Conservation (phyloP, 129 eudicot genomes). For the Flaveria bidentis region DNA sequence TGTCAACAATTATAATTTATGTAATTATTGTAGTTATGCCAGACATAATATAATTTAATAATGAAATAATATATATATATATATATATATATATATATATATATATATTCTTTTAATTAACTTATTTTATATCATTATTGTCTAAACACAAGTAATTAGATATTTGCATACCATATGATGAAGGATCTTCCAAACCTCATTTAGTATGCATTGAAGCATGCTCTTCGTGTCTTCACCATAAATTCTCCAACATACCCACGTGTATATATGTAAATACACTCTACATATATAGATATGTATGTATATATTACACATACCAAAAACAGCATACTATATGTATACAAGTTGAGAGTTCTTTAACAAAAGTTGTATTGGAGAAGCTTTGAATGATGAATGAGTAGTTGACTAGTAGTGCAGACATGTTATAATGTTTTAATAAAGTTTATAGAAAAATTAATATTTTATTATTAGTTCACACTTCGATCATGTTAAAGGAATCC, state of each 20-base stretch:
- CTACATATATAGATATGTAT: too few relatives aligned
- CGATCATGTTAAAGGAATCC: not conserved
- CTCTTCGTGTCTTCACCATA: not conserved
- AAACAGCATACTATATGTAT: too few relatives aligned
- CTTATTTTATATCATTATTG: not conserved
- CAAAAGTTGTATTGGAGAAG: not conserved
- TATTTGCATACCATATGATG: slow-evolving; percentile 25
- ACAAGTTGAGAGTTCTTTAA: not conserved
- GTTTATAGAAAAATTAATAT: not conserved
- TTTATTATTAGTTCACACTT: not conserved
- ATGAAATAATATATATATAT: not conserved
- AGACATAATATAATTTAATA: slow-evolving; percentile 6
- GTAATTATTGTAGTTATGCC: not conserved
- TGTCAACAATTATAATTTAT: not conserved
- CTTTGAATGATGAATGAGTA: slow-evolving; percentile 16
- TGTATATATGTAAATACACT: not conserved
- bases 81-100: too few relatives aligned
- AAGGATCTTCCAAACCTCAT: slow-evolving; percentile 12
- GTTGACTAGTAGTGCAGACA: not conserved
- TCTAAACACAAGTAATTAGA: not conserved
- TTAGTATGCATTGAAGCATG: not conserved
- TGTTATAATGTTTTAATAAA: not conserved
- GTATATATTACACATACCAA: too few relatives aligned
- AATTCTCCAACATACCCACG: not conserved
- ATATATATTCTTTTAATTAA: not conserved